Evolutionary conservation across 139 green algal species (phyloP), one percentile per base, ranked within the genome.

Genomic region (Raphidocelis subcapitata): DNA sequence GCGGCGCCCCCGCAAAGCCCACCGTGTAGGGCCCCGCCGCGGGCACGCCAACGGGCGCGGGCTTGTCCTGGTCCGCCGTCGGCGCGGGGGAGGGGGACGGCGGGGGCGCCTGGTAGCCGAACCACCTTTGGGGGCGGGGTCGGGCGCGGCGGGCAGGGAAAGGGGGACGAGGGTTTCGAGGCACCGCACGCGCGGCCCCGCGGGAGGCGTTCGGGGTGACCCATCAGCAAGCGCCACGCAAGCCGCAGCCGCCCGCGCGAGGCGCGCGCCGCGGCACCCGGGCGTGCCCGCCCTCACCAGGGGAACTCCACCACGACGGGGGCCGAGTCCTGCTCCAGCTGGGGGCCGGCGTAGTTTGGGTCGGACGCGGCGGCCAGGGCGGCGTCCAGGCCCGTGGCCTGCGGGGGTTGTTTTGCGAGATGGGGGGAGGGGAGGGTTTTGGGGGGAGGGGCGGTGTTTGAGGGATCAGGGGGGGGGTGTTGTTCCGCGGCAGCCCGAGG

Each of bases 21-120:
- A 85, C 82, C 32, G 84, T 89, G 81, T 81, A 89, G 14, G 84
- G 84, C 15, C 84, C 84, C 10, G 54, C 21, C 15, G 65, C 49
- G n/a, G 84, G 84, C 21, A 89, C 77, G 26, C 84, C 84, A 26
- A 78, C 69, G 52, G 77, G 67, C 24, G 79, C 67, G 21, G 15
- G 36, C 49, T 60, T 49, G 20, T 47, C 24, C 8, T n/a, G 35
- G 15, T 49, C 23, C 59, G 60, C 21, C n/a, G 73, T 73, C 0
- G 75, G 64, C 2, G 68, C 69, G 14, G 75, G 68, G 3, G 73
- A 76, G 0, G 70, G 73, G 0, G 70, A 76, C 16, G 62, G 76
- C 4, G 63, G 66, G 63, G 72, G 64, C 21, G 32, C 46, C 65
- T 79, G 69, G 12, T 59, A 51, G 44, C 32, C 52, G n/a, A 78